Evolutionary conservation across 2,329 filamentous ascomycete genomes (phyloP).

Genomic region (Beauveria sp.): DNA sequence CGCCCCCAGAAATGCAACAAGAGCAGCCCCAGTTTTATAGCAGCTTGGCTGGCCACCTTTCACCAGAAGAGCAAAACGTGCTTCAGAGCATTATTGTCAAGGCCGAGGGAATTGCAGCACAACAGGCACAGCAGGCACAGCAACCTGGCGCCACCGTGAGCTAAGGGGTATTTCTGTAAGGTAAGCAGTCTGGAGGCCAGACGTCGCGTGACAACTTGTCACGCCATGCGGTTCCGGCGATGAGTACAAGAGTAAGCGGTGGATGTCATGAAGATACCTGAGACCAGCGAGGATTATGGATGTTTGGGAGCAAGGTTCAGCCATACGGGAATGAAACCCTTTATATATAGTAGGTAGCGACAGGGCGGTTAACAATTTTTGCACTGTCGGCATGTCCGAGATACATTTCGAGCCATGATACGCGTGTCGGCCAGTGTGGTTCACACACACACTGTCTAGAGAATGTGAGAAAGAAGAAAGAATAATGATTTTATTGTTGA

Average conservation of each 20-base stretch:
- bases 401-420: neutral
- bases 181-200: neutral
- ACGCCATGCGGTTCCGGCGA: neutral
- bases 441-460: neutral
- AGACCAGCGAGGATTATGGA: slow-evolving; percentile 3
- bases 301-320: slow-evolving; percentile 1
- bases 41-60: slow-evolving; percentile 69
- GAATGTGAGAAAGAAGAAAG: neutral
- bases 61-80: slow-evolving; percentile 70
- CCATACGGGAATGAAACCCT: neutral
- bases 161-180: neutral
- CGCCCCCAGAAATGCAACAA: slow-evolving; percentile 66
- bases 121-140: slow-evolving; percentile 10
- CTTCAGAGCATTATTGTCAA: slow-evolving; percentile 72
- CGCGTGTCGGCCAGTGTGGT: neutral
- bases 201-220: neutral
- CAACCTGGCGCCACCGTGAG: slow-evolving; percentile 16
- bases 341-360: slow-evolving; percentile 9
- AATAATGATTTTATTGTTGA: slow-evolving; percentile 1
- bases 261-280: slow-evolving; percentile 11
- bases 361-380: neutral
- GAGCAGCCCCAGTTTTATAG: slow-evolving; percentile 86
- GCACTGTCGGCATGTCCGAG: neutral
- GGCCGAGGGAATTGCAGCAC: slow-evolving; percentile 35
- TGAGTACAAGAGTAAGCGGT: slow-evolving; percentile 1